Evolutionary conservation across 768 basidiomycete genomes (phyloP), one percentile per base, ranked within the genome.

Genomic region (Leucogyrophana mollusca): DNA sequence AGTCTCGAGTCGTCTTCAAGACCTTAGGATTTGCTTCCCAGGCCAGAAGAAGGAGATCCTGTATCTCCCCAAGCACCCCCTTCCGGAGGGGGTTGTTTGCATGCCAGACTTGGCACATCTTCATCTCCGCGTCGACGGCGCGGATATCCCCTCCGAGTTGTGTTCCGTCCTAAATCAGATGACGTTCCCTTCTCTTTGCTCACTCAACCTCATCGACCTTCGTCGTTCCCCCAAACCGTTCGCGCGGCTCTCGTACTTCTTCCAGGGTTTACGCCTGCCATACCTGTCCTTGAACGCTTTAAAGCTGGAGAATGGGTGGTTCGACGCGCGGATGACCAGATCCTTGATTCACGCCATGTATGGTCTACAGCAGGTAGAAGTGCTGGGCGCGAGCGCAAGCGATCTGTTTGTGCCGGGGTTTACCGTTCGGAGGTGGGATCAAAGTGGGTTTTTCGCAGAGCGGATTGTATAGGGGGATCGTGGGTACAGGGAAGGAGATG

Each of bases 141-240:
- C 63, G 22, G 79, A 85, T 55, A 79, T 86, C 35, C 82, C 83
- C 32, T 74, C 74, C 40, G 85, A 86, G 55, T 69, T 87, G 22
- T 60, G 73, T 16, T 68, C 71, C 40, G 66, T 84, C 50, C 63
- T 80, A 45, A 73, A 76, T 34, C 74, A 76, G 49, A 53, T 85
- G 16, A 70, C 65, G 14, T 65, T 73, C 6, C 83, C 80, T 18
- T 61, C 63, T 24, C 71, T 85, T 24, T 66, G 59, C 46, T 70
- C 67, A 22, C 65, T 87, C 35, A 65, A 64, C 35, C 68, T 87
- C 34, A 53, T 73, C 49, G 78, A 83, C 56, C 44, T 65, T n/a
- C 56, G 60, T 16, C 67, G 64, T 38, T 64, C 65, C 3, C 62
- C 54, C 25, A 55, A 54, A 32, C 56, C 73, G 20, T 79, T 82